These are phyloP conservation scores for Sarocladium brachiariae DNA, from an alignment of 2,329 filamentous ascomycete genomes.

Conservation along the genomic window DNA sequence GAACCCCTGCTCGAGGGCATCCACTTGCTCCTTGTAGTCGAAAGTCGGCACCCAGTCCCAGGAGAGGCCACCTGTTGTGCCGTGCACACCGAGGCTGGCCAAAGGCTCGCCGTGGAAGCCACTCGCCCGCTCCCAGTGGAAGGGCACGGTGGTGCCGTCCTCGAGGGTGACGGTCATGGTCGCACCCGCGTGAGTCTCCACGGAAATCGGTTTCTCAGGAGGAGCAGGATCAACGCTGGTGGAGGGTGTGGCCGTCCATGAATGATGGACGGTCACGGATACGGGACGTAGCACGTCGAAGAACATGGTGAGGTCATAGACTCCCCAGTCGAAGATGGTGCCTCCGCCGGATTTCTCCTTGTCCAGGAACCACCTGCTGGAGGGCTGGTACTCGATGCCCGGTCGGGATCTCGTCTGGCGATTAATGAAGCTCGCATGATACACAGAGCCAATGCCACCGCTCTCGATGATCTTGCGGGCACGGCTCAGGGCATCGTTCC, in stretches of 20 bases:
- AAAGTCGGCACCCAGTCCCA: slow-evolving; percentile 10
- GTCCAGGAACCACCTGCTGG: neutral
- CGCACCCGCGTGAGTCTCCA: neutral
- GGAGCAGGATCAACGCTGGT: slow-evolving; percentile 6
- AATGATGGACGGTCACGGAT: neutral
- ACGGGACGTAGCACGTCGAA: slow-evolving; percentile 11
- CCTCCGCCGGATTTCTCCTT: slow-evolving; percentile 7
- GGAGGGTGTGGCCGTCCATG: slow-evolving; percentile 7
- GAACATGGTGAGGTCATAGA: slow-evolving; percentile 11
- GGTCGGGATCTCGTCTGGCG: neutral
- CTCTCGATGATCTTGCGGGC: neutral
- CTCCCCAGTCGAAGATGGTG: slow-evolving; percentile 10
- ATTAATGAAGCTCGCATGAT: neutral
- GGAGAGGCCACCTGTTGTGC: slow-evolving; percentile 4
- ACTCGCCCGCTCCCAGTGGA: slow-evolving; percentile 9
- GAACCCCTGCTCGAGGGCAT: neutral
- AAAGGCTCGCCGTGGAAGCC: slow-evolving; percentile 9
- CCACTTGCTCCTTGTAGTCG: too few relatives aligned
- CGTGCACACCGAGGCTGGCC: slow-evolving; percentile 1
- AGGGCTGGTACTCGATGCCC: neutral
- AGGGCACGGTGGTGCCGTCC: neutral
- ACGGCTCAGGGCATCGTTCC: slow-evolving; percentile 18
- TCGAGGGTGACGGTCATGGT: neutral
- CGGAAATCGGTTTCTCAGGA: neutral
- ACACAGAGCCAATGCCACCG: neutral